phyloP scores from a whole-genome alignment of 2,329 filamentous ascomycete genomes.

The Claviceps capensis region DNA sequence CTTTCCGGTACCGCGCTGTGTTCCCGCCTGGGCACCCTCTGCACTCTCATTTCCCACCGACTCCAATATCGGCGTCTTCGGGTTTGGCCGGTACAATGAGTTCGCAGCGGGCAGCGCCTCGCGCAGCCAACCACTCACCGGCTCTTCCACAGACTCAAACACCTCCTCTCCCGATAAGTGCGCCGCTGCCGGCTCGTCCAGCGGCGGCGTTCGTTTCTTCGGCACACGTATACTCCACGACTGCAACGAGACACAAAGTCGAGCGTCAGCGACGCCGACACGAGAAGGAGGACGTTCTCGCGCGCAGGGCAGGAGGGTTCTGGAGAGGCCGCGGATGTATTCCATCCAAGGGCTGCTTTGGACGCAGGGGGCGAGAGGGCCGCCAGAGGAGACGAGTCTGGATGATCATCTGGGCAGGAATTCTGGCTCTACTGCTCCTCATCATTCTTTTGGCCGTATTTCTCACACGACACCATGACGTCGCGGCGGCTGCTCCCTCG shows the following conservation, averaged over 20 bases:
- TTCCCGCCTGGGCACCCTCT: slow-evolving; percentile 41
- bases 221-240: slow-evolving; percentile 27
- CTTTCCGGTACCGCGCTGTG: slow-evolving; percentile 40
- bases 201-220: slow-evolving; percentile 31
- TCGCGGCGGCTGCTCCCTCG: slow-evolving; percentile 18
- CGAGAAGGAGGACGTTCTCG: slow-evolving; percentile 52
- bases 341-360: slow-evolving; percentile 49
- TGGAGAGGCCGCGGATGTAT: slow-evolving; percentile 56
- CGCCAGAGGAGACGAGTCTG: slow-evolving; percentile 50
- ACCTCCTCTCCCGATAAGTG: slow-evolving; percentile 7
- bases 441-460: slow-evolving; percentile 44
- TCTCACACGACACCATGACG: slow-evolving; percentile 23
- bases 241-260: slow-evolving; percentile 27
- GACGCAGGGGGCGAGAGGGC: slow-evolving; percentile 47
- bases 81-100: slow-evolving; percentile 48
- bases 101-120: slow-evolving; percentile 45
- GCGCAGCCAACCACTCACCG: slow-evolving; percentile 42
- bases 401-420: slow-evolving; percentile 32
- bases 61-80: slow-evolving; percentile 49
- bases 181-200: slow-evolving; percentile 28
- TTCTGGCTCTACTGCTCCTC: slow-evolving; percentile 42
- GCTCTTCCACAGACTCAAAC: slow-evolving; percentile 12
- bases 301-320: slow-evolving; percentile 41
- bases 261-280: slow-evolving; percentile 40
- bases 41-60: slow-evolving; percentile 35